Base-by-base conservation (phyloP, 768 basidiomycete genomes). In the Rhodotorula diobovata region DNA sequence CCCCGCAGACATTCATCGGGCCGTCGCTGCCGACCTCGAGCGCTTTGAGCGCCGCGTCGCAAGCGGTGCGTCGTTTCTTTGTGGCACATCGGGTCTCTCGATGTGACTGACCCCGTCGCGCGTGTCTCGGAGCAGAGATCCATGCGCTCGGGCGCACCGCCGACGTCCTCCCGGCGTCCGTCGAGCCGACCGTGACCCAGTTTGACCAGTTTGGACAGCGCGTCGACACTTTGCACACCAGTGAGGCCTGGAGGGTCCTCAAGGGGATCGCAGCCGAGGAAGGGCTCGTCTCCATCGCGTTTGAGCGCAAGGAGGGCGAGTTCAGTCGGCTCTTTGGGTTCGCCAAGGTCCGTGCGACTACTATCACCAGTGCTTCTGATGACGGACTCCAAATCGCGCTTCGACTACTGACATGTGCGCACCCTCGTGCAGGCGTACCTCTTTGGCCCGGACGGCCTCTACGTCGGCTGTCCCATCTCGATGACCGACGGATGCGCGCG, bases 401-500 rank as follows among this genome's bases (percentile, higher is more conserved):
- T 23, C 14, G 50, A 15, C 4, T 16, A 16, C 30, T 59, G 58
- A 59, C 43, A 15, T 25, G 10, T 2, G 28, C 8, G 7, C n/a
- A 2, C 21, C 41, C 25, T 9, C 30, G 15, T 1, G 15, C 63
- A 70, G 70, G 50, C 20, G 34, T 73, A 67, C 45, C 45, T 91
- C 39, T 84, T 87, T 79, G 83, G 82, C 16, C 88, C 86, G 12
- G 89, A 90, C 28, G 46, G 60, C 0, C 78, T 82, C 83, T 34
- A 66, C 86, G 83, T 88, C 16, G 85, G 87, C 68, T 91, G 89
- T 67, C 90, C 90, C 1, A 79, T 89, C 67, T 86, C 86, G 48
- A 91, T 91, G 90, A 88, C 89, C 0, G 90, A 91, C 78, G 90
- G 90, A 0, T 84, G 84, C 48, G 89, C 90, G 15, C 82, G 89